These are phyloP conservation scores for Xerocomellus amylosporus DNA, from an alignment of 768 basidiomycete genomes.

Conservation along the genomic window DNA sequence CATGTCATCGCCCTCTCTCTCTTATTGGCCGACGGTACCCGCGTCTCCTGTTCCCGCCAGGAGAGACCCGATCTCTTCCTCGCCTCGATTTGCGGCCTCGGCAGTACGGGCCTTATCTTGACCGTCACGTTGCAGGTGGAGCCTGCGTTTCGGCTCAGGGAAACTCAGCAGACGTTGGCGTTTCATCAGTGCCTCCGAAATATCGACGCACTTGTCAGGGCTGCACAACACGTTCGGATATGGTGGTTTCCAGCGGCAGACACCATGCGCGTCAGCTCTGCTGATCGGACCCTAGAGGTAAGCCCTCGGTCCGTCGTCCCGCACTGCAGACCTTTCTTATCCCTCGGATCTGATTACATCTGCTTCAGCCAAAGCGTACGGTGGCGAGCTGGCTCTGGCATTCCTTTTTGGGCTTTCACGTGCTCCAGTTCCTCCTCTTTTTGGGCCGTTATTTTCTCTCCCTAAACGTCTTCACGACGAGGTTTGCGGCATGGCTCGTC, in stretches of 20 bases:
- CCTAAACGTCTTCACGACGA: slow-evolving; percentile 62
- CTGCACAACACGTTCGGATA: slow-evolving; percentile 86
- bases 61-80: slow-evolving; percentile 75
- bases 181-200: slow-evolving; percentile 62
- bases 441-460: slow-evolving; percentile 60
- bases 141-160: slow-evolving; percentile 75
- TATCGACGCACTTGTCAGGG: slow-evolving; percentile 52
- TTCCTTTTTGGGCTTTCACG: slow-evolving; percentile 71
- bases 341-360: slow-evolving; percentile 3
- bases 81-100: slow-evolving; percentile 88
- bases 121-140: slow-evolving; percentile 76
- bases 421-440: slow-evolving; percentile 82
- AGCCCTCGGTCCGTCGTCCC: slow-evolving; percentile 25
- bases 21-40: slow-evolving; percentile 71
- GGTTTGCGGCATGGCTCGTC: slow-evolving; percentile 67
- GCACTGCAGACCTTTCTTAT: slow-evolving; percentile 7
- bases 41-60: slow-evolving; percentile 62
- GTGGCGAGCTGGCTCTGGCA: slow-evolving; percentile 67
- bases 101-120: slow-evolving; percentile 85
- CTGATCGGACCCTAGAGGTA: slow-evolving; percentile 79
- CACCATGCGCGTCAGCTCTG: slow-evolving; percentile 64
- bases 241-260: slow-evolving; percentile 94
- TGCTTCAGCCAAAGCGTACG: slow-evolving; percentile 46
- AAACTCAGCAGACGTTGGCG: slow-evolving; percentile 56
- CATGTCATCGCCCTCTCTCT: slow-evolving; percentile 74